phyloP scores from a whole-genome alignment of 2,329 filamentous ascomycete genomes.

The Fusarium avenaceum region DNA sequence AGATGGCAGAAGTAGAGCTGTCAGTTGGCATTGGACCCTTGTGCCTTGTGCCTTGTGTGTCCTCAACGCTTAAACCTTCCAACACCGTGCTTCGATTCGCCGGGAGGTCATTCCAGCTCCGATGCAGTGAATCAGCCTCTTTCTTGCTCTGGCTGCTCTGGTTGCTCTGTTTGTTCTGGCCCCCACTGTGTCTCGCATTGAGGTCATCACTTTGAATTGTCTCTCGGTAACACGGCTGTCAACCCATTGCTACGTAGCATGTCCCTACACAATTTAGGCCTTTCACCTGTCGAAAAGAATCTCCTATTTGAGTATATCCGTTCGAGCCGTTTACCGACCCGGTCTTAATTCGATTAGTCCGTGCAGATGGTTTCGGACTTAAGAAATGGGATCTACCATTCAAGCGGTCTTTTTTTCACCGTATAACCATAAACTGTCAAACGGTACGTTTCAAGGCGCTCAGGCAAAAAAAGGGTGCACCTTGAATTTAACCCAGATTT shows the following conservation, averaged over 20 bases:
- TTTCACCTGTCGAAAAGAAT: slow-evolving; percentile 9
- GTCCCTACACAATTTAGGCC: no score
- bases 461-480: slow-evolving; percentile 1
- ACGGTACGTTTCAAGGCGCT: slow-evolving; percentile 22
- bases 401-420: not conserved
- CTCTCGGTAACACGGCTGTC: slow-evolving; percentile 14
- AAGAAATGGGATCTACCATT: not conserved
- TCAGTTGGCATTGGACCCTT: slow-evolving; percentile 26
- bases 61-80: not conserved
- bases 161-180: not conserved
- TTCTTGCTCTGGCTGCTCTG: not conserved
- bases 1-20: slow-evolving; percentile 16
- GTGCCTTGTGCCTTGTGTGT: slow-evolving; percentile 14
- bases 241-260: no score
- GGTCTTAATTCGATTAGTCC: slow-evolving; percentile 9
- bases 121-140: slow-evolving; percentile 32
- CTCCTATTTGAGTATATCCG: slow-evolving; percentile 1
- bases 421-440: not conserved
- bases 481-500: slow-evolving; percentile 30
- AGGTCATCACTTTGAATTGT: slow-evolving; percentile 32
- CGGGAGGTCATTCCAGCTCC: slow-evolving; percentile 30
- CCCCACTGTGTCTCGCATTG: slow-evolving; percentile 37
- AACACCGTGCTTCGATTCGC: slow-evolving; percentile 6
- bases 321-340: slow-evolving; percentile 5
- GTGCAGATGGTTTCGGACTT: slow-evolving; percentile 18